Conservation (phyloP, 306 rosid genomes). For the Quercus engelmannii region DNA sequence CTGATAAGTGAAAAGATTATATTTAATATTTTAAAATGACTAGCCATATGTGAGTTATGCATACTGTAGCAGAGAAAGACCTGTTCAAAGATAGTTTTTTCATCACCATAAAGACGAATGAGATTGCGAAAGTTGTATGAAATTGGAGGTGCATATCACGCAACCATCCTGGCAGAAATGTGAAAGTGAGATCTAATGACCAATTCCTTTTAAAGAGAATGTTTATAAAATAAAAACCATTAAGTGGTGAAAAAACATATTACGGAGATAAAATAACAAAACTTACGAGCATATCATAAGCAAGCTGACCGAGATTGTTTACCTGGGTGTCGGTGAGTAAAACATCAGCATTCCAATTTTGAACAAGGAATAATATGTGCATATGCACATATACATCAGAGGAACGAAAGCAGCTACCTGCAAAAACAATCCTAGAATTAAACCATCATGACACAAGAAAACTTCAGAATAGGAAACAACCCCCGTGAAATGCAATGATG, state of each 20-base stretch:
- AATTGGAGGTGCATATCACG: conserved; percentile 93
- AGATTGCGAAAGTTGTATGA: conserved; percentile 94
- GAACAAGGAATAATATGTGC: conserved; percentile 94
- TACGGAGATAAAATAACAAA: background rate
- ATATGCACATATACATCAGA: conserved; percentile 89
- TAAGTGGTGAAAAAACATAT: background rate
- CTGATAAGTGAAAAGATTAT: conserved; percentile 4
- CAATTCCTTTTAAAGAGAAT: conserved; percentile 1
- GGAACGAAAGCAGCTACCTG: conserved; percentile 90
- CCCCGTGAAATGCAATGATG: background rate
- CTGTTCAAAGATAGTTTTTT: conserved; percentile 65
- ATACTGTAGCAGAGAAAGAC: conserved; percentile 33
- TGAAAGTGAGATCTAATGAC: conserved; percentile 2
- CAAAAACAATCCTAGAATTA: conserved; percentile 14
- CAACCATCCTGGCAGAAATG: conserved; percentile 68
- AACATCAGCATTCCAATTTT: conserved; percentile 88
- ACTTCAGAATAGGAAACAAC: background rate
- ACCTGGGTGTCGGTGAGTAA: conserved; percentile 85
- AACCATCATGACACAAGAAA: background rate
- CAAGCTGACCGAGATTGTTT: conserved; percentile 93
- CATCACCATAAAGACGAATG: conserved; percentile 53
- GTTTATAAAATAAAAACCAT: background rate
- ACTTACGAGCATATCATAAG: conserved; percentile 98
- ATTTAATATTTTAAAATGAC: background rate
- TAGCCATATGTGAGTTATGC: conserved; percentile 2